Evolutionary conservation across 495 filamentous ascomycete genomes (phyloP).

Genomic region (Penicillium macrosclerotiorum): DNA sequence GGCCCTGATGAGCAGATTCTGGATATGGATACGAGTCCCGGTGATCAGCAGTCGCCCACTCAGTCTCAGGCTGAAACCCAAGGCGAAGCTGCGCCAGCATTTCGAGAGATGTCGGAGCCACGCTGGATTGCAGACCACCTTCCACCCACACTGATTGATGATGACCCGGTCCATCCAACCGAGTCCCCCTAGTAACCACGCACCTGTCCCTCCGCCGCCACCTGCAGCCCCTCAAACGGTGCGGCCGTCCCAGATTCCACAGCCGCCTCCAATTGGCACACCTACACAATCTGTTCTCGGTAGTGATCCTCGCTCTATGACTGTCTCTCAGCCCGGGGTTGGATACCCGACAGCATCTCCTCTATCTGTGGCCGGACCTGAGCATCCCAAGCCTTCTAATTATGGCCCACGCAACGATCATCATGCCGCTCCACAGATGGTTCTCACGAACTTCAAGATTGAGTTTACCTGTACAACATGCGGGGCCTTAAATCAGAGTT

Average conservation of each 20-base stretch:
- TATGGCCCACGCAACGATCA: conserved; percentile 28
- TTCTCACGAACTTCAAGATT: conserved; percentile 45
- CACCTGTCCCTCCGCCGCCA: conserved; percentile 16
- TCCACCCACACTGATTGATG: conserved; percentile 27
- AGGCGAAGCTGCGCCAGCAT: conserved; percentile 19
- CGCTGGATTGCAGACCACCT: conserved; percentile 39
- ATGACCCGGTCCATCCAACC: conserved; percentile 23
- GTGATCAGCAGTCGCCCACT: conserved; percentile 20
- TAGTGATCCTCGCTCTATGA: conserved; percentile 19
- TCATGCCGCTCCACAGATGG: conserved; percentile 28
- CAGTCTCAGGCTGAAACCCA: conserved; percentile 22
- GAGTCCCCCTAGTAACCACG: conserved; percentile 22
- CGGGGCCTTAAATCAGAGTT: conserved; percentile 45
- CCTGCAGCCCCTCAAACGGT: conserved; percentile 22
- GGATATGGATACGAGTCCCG: conserved; percentile 21
- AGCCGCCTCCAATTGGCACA: conserved; percentile 19
- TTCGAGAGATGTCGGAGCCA: conserved; percentile 29
- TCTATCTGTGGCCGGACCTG: conserved; percentile 18
- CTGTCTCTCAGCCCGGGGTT: conserved; percentile 23
- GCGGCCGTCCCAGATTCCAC: conserved; percentile 20
- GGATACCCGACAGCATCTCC: conserved; percentile 19
- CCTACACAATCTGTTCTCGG: conserved; percentile 21
- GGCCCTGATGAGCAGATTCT: conserved; percentile 20
- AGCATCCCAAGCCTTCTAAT: conserved; percentile 22
- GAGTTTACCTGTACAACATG: conserved; percentile 46